Evolutionary conservation across 768 basidiomycete species (phyloP), one percentile per base, ranked within the genome.

Genomic region (Paxillus involutus): DNA sequence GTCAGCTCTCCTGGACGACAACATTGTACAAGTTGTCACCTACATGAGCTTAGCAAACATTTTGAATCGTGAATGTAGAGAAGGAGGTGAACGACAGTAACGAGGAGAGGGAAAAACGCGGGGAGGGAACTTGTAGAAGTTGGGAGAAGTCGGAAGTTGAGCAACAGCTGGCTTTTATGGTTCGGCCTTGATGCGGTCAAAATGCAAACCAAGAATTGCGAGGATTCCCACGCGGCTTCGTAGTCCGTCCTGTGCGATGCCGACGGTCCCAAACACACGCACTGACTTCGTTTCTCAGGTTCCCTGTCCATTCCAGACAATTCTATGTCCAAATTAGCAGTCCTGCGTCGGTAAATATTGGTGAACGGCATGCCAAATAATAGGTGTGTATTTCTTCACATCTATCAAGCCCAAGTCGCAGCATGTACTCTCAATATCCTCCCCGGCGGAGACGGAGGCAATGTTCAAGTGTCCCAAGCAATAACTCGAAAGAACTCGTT

Each of bases 11-110:
- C 26, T 26, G 6, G 26, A 26, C 5, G 26, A 21, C 21, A 21
- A 21, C 21, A 21, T 4, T 32, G 32, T 1, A 35, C 24, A 12
- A 1, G 29, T 1, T n/a, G 26, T 4, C 0, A 65, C 77, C 13
- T 47, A 82, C 83, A 68, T 71, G 65, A 83, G 67, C 61, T 77
- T 76, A 61, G 64, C 67, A 59, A 83, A 74, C 84, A 85, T 84
- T 65, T 62, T 77, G 59, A 47, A n/a, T 47, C 63, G 58, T 57
- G 2, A 55, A 54, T 6, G 46, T 46, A 50, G 53, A 62, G 53
- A 32, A 61, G 41, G 37, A 21, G 17, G 17, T 33, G 24, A 19
- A 46, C 26, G 42, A 55, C 46, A 29, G 21, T 3, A 16, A 39
- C 2, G 50, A 44, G 36, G 41, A 11, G 52, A 52, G 37, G 53